Conservation (phyloP, 139 green algal genomes). For the Coelastrella sp. region DNA sequence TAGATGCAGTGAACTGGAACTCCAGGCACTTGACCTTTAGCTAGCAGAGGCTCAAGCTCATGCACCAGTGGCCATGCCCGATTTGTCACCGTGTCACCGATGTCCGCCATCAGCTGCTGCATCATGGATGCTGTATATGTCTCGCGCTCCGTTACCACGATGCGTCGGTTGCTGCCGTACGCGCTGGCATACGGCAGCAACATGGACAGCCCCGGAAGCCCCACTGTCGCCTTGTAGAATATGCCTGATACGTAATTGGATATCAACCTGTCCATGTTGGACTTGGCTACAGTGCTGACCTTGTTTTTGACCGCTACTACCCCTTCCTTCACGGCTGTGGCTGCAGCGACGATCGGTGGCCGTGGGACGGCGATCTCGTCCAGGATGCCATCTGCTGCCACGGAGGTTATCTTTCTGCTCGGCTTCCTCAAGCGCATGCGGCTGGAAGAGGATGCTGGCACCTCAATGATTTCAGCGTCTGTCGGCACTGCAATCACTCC, state of each 20-base stretch:
- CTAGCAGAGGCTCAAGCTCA: conserved; percentile 34
- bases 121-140: conserved; percentile 36
- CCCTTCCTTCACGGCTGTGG: not conserved
- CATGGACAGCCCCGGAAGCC: conserved; percentile 31
- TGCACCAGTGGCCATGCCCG: conserved; percentile 34
- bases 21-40: conserved; percentile 8
- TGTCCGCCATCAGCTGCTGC: conserved; percentile 27
- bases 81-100: conserved; percentile 3
- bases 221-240: conserved; percentile 36
- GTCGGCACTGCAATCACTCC: not conserved
- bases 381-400: not conserved
- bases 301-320: not conserved
- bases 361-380: not conserved
- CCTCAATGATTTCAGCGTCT: not conserved
- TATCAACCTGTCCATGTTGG: conserved; percentile 19
- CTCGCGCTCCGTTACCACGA: conserved; percentile 10
- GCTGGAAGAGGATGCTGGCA: not conserved
- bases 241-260: conserved; percentile 16
- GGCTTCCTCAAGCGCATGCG: not conserved
- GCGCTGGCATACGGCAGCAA: conserved; percentile 34
- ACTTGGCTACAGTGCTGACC: not conserved
- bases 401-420: not conserved
- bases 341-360: not conserved
- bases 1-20: conserved; percentile 23
- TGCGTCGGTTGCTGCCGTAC: conserved; percentile 21